Conservation (phyloP, 169 alveolate species). For the Toxoplasma gondii region DNA sequence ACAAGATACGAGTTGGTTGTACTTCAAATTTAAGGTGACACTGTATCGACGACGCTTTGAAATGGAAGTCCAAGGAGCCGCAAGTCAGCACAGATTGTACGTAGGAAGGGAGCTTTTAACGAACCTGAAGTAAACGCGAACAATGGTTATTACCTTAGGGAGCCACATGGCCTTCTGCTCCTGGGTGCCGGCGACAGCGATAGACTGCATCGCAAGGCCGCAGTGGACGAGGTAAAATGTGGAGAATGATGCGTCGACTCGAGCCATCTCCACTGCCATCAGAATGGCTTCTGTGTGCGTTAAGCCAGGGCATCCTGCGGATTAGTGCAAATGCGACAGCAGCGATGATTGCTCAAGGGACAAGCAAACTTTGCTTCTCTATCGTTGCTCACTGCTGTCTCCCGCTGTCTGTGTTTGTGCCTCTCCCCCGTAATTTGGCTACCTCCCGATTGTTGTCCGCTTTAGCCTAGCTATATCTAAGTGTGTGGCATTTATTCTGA, state of each 20-base stretch:
- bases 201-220: conserved; percentile 69
- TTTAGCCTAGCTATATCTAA: not conserved
- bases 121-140: too few species aligned
- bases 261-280: conserved; percentile 62
- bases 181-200: conserved; percentile 64
- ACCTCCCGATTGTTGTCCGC: not conserved
- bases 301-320: conserved; percentile 68
- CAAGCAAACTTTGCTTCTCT: too few species aligned
- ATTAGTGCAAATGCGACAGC: not conserved
- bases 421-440: not conserved
- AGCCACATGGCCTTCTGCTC: conserved; percentile 69
- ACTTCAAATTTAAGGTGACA: too few species aligned
- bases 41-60: too few species aligned
- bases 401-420: not conserved
- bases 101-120: too few species aligned
- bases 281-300: conserved; percentile 40
- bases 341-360: not conserved
- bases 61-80: too few species aligned
- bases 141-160: conserved; percentile 25
- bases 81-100: too few species aligned
- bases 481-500: not conserved
- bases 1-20: too few species aligned
- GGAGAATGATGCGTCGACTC: conserved; percentile 73
- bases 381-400: not conserved
- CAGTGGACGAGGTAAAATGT: conserved; percentile 70